Evolutionary conservation across 2,329 filamentous ascomycete species (phyloP).

Genomic region (Diplodia sapinea): DNA sequence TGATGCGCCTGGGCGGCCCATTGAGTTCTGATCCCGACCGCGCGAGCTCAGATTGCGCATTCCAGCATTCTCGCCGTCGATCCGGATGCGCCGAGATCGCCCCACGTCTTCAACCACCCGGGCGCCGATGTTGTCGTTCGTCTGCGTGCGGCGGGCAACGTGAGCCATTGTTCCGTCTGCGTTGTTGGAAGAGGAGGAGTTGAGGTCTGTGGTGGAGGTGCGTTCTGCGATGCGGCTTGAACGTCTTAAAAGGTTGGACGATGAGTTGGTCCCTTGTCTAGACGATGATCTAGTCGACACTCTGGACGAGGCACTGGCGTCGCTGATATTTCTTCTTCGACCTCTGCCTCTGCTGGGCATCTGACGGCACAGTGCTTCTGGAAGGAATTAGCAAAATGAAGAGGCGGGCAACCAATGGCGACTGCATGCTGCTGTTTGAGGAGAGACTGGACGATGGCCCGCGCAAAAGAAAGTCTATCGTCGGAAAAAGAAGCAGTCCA

Average conservation of each 20-base stretch:
- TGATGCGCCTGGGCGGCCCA: conserved; percentile 21
- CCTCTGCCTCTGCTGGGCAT: conserved; percentile 31
- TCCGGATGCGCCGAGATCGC: conserved; percentile 23
- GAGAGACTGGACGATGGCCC: conserved; percentile 28
- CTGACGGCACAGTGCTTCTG: conserved; percentile 30
- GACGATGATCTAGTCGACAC: conserved; percentile 31
- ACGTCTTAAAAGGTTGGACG: conserved; percentile 30
- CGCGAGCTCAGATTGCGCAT: conserved; percentile 30
- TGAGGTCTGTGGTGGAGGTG: conserved; percentile 24
- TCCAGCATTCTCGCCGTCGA: conserved; percentile 28
- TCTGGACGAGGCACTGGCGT: conserved; percentile 31
- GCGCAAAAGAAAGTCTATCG: conserved; percentile 30
- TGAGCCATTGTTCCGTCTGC: conserved; percentile 43
- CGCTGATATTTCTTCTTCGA: conserved; percentile 32
- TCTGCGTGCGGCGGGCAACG: conserved; percentile 45
- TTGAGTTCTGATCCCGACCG: conserved; percentile 19
- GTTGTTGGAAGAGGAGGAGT: conserved; percentile 27
- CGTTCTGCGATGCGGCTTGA: conserved; percentile 32
- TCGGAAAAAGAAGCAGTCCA: conserved; percentile 25
- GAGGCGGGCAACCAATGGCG: conserved; percentile 28
- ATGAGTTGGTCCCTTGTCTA: conserved; percentile 26
- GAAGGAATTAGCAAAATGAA: conserved; percentile 30
- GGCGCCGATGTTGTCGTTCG: conserved; percentile 37
- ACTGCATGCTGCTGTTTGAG: conserved; percentile 31
- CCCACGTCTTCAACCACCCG: conserved; percentile 36